A percentile compares a stretch with the other conserved stretches of the same genome.
These are phyloP conservation scores for Lonicera japonica DNA, from an alignment of 129 eudicot genomes.

Conservation along the genomic window DNA sequence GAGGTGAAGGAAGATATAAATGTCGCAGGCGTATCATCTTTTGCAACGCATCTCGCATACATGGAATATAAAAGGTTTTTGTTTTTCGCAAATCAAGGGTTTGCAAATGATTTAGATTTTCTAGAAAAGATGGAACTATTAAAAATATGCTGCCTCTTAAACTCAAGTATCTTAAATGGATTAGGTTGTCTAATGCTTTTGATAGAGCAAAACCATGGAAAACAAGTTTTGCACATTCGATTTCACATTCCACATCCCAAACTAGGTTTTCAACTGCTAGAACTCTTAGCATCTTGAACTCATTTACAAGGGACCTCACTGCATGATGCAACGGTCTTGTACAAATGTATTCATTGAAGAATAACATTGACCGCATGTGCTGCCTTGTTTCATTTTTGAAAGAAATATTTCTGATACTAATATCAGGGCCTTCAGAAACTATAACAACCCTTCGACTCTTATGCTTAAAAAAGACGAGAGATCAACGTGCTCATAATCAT, in stretches of 20 bases:
- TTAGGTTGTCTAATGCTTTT: background rate
- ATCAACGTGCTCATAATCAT: background rate
- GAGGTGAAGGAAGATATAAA: conserved; percentile 7
- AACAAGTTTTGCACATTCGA: too few species aligned
- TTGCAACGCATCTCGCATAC: conserved; percentile 1
- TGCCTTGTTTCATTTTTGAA: background rate
- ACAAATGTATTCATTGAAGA: background rate
- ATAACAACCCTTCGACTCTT: background rate
- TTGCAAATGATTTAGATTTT: conserved; percentile 7
- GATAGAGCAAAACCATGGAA: background rate
- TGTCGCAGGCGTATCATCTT: conserved; percentile 13
- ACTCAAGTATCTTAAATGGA: conserved; percentile 18
- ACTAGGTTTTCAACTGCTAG: conserved; percentile 5
- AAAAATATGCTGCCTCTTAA: background rate
- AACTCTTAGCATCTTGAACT: conserved; percentile 8
- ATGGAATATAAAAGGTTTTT: background rate
- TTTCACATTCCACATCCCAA: too few species aligned
- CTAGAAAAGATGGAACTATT: conserved; percentile 5
- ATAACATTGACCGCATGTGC: background rate
- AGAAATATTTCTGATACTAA: background rate
- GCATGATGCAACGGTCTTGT: too few species aligned
- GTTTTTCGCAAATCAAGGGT: conserved; percentile 4
- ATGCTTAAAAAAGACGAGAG: too few species aligned
- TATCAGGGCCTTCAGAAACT: background rate
- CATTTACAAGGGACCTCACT: background rate